Evolutionary conservation across 1,284 basidiomycete species (phyloP).

Genomic region (Puccinia hordei): DNA sequence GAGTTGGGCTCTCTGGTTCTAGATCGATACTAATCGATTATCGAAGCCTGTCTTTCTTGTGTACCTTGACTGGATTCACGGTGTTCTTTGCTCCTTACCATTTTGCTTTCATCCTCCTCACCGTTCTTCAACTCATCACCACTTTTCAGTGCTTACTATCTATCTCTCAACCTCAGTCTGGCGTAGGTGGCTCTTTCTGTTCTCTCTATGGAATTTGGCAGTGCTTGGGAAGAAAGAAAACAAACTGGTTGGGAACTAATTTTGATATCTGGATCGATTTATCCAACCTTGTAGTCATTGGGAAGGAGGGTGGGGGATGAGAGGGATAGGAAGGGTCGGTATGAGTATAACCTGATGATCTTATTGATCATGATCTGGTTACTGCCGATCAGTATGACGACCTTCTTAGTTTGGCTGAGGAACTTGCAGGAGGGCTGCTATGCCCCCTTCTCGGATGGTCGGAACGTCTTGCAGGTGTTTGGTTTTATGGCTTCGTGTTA

Average conservation of each 20-base stretch:
- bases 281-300: not conserved
- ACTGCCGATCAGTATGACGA: slow-evolving; percentile 75
- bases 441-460: slow-evolving; percentile 59
- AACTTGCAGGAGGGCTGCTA: slow-evolving; percentile 63
- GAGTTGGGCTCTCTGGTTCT: slow-evolving; percentile 65
- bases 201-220: not conserved
- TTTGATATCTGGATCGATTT: not conserved
- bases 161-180: not conserved
- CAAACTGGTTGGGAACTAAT: not conserved
- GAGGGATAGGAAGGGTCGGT: not conserved
- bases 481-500: slow-evolving; percentile 58
- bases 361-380: slow-evolving; percentile 80
- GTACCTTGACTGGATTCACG: slow-evolving; percentile 68
- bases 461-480: slow-evolving; percentile 58
- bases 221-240: not conserved
- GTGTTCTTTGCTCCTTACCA: slow-evolving; percentile 82
- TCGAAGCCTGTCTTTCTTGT: slow-evolving; percentile 64
- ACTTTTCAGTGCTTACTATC: slow-evolving; percentile 55
- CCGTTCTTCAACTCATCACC: slow-evolving; percentile 69
- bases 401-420: slow-evolving; percentile 84
- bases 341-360: slow-evolving; percentile 63
- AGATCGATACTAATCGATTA: not conserved
- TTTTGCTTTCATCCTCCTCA: slow-evolving; percentile 79
- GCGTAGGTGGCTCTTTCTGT: not conserved
- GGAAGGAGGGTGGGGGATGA: not conserved